Base-by-base conservation (phyloP, 208 protist species). In the Leishmania braziliensis region DNA sequence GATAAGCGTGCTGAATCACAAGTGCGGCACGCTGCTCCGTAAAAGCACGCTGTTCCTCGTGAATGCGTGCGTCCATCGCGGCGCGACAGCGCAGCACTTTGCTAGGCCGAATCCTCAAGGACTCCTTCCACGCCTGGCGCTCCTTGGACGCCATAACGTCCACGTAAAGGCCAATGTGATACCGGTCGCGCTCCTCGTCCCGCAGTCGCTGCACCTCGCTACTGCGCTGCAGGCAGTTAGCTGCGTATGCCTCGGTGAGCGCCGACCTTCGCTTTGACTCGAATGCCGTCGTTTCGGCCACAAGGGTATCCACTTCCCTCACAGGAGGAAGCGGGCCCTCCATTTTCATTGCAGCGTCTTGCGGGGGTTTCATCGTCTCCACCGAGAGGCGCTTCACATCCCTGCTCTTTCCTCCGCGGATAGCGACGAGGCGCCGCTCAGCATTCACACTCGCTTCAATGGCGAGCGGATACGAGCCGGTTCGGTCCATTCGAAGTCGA, bases 1-100 rank as follows among this genome's bases (percentile, higher is more conserved):
- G 88, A 74, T 89, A 97, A 9, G 85, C 84, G 0, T 86, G 85
- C 79, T 97, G 93, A 69, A 97, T 97, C 6, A 85, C 87, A 29
- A 76, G 48, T 0, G 93, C 93, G 0, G 92, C 92, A 12, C 88
- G 83, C 36, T 84, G 79, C 2, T 86, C 88, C 2, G 86, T 76
- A 58, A 86, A 77, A 4, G 74, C 69, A 6, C 88, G 73, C 39
- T 87, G 70, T 72, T 94, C 89, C 23, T 89, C 56, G 48, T 85
- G 50, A 8, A 83, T 77, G 26, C 77, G 80, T 2, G 86, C 68
- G 69, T 92, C 85, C 36, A 92, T 82, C 65, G 79, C 71, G 0
- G 87, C 91, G 14, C 91, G 91, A 16, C 88, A 80, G 9, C 79
- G 87, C 43, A 75, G 71, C 16, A 95, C 91, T 16, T 94, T 84